phyloP scores from a whole-genome alignment of 2,329 filamentous ascomycete species.

The Fusarium tanahbumbuense region DNA sequence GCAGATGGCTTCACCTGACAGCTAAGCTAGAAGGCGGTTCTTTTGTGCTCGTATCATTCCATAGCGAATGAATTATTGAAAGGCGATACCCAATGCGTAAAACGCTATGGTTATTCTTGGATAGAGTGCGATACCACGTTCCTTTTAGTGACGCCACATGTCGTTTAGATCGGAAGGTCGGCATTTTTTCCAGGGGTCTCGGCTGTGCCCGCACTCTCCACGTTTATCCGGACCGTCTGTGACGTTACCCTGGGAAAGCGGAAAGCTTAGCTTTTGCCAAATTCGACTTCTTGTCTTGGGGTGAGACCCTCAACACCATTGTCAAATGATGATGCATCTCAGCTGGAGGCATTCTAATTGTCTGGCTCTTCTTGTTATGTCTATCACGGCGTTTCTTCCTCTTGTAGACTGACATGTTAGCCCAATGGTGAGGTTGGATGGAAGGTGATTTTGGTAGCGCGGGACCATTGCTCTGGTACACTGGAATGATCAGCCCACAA shows the following conservation, averaged over 20 bases:
- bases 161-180: slow-evolving; percentile 9
- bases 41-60: slow-evolving; percentile 23
- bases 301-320: background rate
- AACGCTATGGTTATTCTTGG: background rate
- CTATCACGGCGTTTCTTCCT: rapidly evolving
- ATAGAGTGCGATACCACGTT: background rate
- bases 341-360: background rate
- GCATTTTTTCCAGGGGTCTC: slow-evolving; percentile 8
- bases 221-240: slow-evolving; percentile 15
- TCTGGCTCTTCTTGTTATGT: rapidly evolving
- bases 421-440: rapidly evolving
- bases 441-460: background rate
- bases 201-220: slow-evolving; percentile 18
- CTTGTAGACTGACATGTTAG: rapidly evolving
- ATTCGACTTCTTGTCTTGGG: background rate
- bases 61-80: slow-evolving; percentile 1
- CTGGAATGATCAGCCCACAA: background rate
- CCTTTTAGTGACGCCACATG: slow-evolving; percentile 7
- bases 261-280: background rate
- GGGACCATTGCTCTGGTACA: background rate
- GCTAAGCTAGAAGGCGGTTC: background rate
- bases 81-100: slow-evolving; percentile 9
- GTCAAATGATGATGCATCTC: background rate
- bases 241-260: slow-evolving; percentile 4
- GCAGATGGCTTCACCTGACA: background rate